Conservation (phyloP, 2,329 filamentous ascomycete species). For the Cyphellophora attinorum region DNA sequence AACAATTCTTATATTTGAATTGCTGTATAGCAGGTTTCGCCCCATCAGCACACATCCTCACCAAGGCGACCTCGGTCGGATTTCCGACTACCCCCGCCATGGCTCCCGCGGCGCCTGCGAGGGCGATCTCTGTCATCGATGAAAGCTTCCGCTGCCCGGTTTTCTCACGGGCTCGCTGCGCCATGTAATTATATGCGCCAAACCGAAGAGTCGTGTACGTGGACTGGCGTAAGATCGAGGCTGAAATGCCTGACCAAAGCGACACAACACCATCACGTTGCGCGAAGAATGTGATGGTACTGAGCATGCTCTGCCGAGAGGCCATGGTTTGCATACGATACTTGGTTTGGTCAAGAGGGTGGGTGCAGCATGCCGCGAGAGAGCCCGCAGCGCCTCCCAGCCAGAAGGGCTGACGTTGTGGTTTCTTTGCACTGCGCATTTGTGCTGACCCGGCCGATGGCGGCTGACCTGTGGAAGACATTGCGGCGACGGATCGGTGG, state of each 20-base stretch:
- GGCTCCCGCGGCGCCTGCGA: conserved; percentile 9
- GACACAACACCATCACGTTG: conserved; percentile 10
- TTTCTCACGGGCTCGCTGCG: conserved; percentile 5
- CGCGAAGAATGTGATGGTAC: conserved; percentile 9
- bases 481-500: too few relatives aligned
- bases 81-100: conserved; percentile 11
- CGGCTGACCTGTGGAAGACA: too few relatives aligned
- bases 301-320: conserved; percentile 10
- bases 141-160: conserved; percentile 7
- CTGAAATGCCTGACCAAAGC: conserved; percentile 12
- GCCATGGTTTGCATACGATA: conserved; percentile 13
- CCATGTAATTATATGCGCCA: conserved; percentile 11
- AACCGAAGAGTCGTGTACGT: conserved; percentile 13
- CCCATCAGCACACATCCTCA: conserved; percentile 13
- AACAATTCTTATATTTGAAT: conserved; percentile 10
- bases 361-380: conserved; percentile 13
- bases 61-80: conserved; percentile 12
- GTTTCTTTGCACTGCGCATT: background rate
- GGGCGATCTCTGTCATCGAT: conserved; percentile 7
- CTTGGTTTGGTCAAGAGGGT: conserved; percentile 13
- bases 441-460: background rate
- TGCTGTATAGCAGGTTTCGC: conserved; percentile 8
- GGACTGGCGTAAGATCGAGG: conserved; percentile 13
- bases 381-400: conserved; percentile 12
- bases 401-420: conserved; percentile 12